These are phyloP conservation scores for Blastocystis sp. DNA, from an alignment of 352 stramenopile genomes.

Conservation along the genomic window DNA sequence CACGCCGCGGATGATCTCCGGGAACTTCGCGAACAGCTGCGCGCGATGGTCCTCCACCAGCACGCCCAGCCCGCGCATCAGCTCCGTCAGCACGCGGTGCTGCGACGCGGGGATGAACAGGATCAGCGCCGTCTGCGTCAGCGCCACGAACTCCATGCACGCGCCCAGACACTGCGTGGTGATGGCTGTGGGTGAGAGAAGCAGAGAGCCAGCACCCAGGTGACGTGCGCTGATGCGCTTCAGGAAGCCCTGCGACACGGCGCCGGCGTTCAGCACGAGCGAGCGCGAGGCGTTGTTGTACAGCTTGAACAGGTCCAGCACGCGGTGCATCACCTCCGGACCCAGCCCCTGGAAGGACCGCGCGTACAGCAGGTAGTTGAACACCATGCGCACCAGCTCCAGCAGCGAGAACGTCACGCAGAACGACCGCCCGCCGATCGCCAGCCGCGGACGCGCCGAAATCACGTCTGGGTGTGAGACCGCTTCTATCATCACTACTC, in stretches of 20 bases:
- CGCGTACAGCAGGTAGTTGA: constrained; percentile 46
- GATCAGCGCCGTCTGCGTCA: constrained; percentile 25
- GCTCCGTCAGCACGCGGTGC: constrained; percentile 9
- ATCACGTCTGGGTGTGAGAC: background rate
- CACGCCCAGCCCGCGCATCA: background rate
- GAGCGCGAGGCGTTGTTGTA: constrained; percentile 25
- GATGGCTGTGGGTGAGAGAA: constrained; percentile 13
- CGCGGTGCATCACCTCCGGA: constrained; percentile 40
- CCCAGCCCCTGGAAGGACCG: constrained; percentile 47
- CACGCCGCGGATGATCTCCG: constrained; percentile 28
- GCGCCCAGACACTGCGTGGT: constrained; percentile 40
- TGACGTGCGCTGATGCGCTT: constrained; percentile 57
- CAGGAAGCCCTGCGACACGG: constrained; percentile 36
- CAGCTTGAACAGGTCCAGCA: constrained; percentile 18
- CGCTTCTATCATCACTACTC: no score
- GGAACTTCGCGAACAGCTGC: constrained; percentile 40
- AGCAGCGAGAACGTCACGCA: constrained; percentile 45
- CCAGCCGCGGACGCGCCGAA: constrained; percentile 3
- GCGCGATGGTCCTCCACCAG: constrained; percentile 1
- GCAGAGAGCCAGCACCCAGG: background rate
- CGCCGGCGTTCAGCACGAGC: constrained; percentile 33
- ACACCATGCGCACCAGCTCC: constrained; percentile 47
- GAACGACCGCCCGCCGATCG: constrained; percentile 16
- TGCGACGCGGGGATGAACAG: constrained; percentile 16
- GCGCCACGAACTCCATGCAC: constrained; percentile 9